phyloP scores from a whole-genome alignment of 805 yeast genomes.

The Barnettozyma californica region DNA sequence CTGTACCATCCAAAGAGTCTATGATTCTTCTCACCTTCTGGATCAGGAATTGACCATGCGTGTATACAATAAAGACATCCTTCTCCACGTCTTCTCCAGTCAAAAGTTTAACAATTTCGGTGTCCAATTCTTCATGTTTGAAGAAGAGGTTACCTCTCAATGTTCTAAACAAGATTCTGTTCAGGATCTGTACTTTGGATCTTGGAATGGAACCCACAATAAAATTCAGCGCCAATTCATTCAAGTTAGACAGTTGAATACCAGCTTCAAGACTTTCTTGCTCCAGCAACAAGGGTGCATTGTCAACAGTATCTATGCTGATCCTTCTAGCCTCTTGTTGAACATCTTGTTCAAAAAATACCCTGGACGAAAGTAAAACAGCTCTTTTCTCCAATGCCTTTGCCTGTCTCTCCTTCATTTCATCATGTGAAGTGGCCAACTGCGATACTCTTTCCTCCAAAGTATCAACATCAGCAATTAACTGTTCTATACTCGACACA shows the following conservation, averaged over 20 bases:
- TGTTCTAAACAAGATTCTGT: slow-evolving; percentile 86
- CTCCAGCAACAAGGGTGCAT: slow-evolving; percentile 34
- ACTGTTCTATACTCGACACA: slow-evolving; percentile 55
- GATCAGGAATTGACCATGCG: slow-evolving; percentile 79
- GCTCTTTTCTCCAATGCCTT: slow-evolving; percentile 67
- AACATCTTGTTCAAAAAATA: slow-evolving; percentile 39
- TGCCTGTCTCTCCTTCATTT: slow-evolving; percentile 56
- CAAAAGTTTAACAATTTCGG: slow-evolving; percentile 59
- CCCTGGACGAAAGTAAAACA: slow-evolving; percentile 46
- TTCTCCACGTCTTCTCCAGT: slow-evolving; percentile 57
- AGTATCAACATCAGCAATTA: slow-evolving; percentile 53
- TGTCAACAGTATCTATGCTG: slow-evolving; percentile 32
- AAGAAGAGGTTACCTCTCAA: slow-evolving; percentile 87
- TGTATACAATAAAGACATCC: slow-evolving; percentile 80
- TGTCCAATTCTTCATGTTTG: slow-evolving; percentile 66
- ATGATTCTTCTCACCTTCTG: slow-evolving; percentile 75
- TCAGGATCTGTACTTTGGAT: slow-evolving; percentile 61
- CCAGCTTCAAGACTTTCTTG: slow-evolving; percentile 35
- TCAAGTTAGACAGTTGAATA: slow-evolving; percentile 21
- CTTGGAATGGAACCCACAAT: slow-evolving; percentile 77
- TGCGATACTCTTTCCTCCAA: slow-evolving; percentile 73
- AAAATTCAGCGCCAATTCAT: slow-evolving; percentile 23
- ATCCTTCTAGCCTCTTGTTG: slow-evolving; percentile 28
- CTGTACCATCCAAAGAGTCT: slow-evolving; percentile 83
- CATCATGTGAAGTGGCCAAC: slow-evolving; percentile 63